These are phyloP conservation scores for Yarrowia bubula DNA, from an alignment of 805 yeast species.

Conservation along the genomic window DNA sequence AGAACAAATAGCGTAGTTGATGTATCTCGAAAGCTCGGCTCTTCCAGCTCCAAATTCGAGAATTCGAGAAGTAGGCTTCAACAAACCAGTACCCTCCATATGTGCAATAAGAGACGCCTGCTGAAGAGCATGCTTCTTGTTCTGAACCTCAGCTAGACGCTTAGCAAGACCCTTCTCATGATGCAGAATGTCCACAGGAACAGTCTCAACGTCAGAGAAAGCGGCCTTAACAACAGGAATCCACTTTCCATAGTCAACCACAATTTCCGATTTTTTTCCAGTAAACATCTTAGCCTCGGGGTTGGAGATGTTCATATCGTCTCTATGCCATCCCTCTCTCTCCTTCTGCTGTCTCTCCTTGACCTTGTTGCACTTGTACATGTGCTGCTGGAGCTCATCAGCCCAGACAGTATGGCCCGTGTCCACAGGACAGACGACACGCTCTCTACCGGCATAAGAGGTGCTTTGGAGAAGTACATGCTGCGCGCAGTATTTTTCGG, in stretches of 20 bases:
- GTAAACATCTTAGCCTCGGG: not conserved
- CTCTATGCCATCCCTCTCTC: slow-evolving; percentile 51
- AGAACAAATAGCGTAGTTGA: slow-evolving; percentile 38
- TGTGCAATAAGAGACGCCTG: slow-evolving; percentile 79
- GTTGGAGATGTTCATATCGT: slow-evolving; percentile 47
- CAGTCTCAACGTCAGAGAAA: slow-evolving; percentile 26
- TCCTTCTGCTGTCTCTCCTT: slow-evolving; percentile 38
- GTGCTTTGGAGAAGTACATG: slow-evolving; percentile 44
- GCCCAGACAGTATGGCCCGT: slow-evolving; percentile 72
- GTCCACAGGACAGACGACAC: slow-evolving; percentile 77
- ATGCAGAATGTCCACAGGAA: slow-evolving; percentile 29
- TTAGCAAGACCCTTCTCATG: slow-evolving; percentile 41
- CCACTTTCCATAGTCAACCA: slow-evolving; percentile 35
- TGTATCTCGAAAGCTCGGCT: slow-evolving; percentile 73
- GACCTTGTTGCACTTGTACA: slow-evolving; percentile 52
- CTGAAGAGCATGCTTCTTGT: slow-evolving; percentile 75
- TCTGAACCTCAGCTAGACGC: slow-evolving; percentile 51
- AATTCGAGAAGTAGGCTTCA: slow-evolving; percentile 42
- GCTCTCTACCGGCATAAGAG: slow-evolving; percentile 37
- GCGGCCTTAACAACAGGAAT: slow-evolving; percentile 34
- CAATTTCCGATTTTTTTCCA: slow-evolving; percentile 10
- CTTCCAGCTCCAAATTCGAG: slow-evolving; percentile 91
- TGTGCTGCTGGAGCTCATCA: slow-evolving; percentile 53
- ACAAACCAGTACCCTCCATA: slow-evolving; percentile 45
- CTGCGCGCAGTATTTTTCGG: slow-evolving; percentile 57